Evolutionary conservation across 345 rosid genomes (phyloP).

Genomic region (Xanthoceras sorbifolium): DNA sequence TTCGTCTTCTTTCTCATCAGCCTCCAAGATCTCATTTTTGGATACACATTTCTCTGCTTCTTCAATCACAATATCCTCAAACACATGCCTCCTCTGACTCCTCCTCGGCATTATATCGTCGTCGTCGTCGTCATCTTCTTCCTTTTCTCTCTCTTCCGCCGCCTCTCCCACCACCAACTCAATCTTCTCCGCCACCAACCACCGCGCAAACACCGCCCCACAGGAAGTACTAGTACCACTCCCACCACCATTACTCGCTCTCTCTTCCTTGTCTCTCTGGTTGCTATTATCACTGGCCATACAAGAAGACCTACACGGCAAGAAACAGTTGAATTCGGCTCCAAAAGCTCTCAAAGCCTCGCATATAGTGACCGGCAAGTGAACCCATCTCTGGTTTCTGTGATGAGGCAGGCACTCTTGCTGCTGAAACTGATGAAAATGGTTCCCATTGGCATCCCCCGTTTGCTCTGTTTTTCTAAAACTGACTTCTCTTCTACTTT

Average conservation of each 20-base stretch:
- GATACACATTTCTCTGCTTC: conserved; percentile 37
- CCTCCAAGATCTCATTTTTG: conserved; percentile 31
- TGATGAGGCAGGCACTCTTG: conserved; percentile 43
- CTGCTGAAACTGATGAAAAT: conserved; percentile 23
- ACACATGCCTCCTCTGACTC: conserved; percentile 70
- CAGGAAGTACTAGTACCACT: conserved; percentile 42
- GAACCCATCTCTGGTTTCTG: conserved; percentile 80
- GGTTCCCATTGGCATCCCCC: conserved; percentile 17
- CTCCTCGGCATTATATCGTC: conserved; percentile 40
- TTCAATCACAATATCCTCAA: conserved; percentile 61
- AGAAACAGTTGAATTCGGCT: conserved; percentile 82
- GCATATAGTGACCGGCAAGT: conserved; percentile 78
- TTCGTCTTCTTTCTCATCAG: conserved; percentile 34
- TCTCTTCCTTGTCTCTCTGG: conserved; percentile 37
- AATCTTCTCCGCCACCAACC: conserved; percentile 78
- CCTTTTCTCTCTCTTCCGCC: conserved; percentile 56
- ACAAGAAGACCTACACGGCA: conserved; percentile 85
- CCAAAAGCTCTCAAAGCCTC: conserved; percentile 82
- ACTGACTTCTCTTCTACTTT: conserved; percentile 62
- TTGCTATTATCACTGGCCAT: conserved; percentile 30
- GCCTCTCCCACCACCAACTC: conserved; percentile 74
- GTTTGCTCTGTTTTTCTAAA: conserved; percentile 56
- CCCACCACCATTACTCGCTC: conserved; percentile 17
- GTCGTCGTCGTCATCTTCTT: conserved; percentile 29
- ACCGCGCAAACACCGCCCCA: conserved; percentile 76